These are phyloP conservation scores for Tephrocybe rancida DNA, from an alignment of 768 basidiomycete species.

Conservation along the genomic window DNA sequence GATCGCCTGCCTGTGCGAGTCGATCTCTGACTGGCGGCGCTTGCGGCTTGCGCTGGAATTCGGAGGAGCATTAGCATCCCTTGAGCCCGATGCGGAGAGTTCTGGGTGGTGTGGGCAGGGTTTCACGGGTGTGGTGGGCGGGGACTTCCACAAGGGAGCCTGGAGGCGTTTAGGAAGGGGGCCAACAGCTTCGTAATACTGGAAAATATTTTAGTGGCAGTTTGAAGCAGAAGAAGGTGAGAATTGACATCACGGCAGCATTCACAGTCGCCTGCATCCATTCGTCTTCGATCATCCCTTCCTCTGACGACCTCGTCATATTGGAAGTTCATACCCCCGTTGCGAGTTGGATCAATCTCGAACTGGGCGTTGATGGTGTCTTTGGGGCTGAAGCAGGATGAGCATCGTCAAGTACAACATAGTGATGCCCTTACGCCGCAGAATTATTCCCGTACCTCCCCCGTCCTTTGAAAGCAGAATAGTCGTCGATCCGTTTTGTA, in stretches of 20 bases:
- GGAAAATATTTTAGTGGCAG: not conserved
- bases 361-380: slow-evolving; percentile 65
- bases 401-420: not conserved
- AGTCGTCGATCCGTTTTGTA: slow-evolving; percentile 33
- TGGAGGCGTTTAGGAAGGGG: slow-evolving; percentile 67
- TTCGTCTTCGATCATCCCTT: slow-evolving; percentile 59
- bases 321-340: slow-evolving; percentile 66
- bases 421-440: slow-evolving; percentile 27
- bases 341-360: slow-evolving; percentile 65
- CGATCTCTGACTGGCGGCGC: slow-evolving; percentile 31
- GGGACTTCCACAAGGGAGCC: slow-evolving; percentile 77
- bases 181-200: slow-evolving; percentile 84
- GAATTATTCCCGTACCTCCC: slow-evolving; percentile 55
- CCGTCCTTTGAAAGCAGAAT: slow-evolving; percentile 55
- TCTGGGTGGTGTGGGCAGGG: slow-evolving; percentile 27
- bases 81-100: slow-evolving; percentile 1
- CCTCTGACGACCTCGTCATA: slow-evolving; percentile 79
- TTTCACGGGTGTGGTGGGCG: slow-evolving; percentile 36
- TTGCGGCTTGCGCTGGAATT: not conserved
- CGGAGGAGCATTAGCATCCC: not conserved
- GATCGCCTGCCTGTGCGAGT: slow-evolving; percentile 67
- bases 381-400: slow-evolving; percentile 23
- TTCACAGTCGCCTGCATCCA: slow-evolving; percentile 82
- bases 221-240: not conserved
- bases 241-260: slow-evolving; percentile 72